These are phyloP conservation scores for Nothopassalora personata DNA, from an alignment of 2,329 filamentous ascomycete genomes.

Conservation along the genomic window DNA sequence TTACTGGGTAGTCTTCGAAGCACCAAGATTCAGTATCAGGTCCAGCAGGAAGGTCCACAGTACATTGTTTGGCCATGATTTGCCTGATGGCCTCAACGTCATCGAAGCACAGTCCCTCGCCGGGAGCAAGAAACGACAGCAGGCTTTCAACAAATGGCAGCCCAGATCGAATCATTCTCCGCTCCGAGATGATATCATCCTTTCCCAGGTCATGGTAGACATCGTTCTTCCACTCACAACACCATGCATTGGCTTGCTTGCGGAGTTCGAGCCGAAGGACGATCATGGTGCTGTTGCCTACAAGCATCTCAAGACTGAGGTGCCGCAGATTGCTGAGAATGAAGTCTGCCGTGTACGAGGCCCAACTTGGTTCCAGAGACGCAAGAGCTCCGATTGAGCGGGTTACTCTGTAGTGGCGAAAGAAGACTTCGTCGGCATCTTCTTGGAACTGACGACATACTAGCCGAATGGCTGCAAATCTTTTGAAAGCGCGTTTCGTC, in stretches of 20 bases:
- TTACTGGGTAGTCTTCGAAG: not conserved
- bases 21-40: not conserved
- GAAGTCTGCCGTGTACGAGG: not conserved
- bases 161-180: not conserved
- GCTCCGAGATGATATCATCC: not conserved
- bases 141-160: not conserved
- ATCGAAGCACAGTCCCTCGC: not conserved
- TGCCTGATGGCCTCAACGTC: not conserved
- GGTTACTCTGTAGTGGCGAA: not conserved
- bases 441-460: not conserved
- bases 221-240: not conserved
- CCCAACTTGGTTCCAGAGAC: not conserved
- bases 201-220: not conserved
- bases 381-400: not conserved
- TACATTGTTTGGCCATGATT: slow-evolving; percentile 1
- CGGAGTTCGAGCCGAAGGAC: not conserved
- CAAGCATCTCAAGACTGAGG: not conserved
- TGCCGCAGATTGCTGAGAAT: not conserved
- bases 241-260: not conserved
- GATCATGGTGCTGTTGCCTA: not conserved
- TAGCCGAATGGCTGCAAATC: not conserved
- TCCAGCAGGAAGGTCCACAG: not conserved
- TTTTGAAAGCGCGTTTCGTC: not conserved
- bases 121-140: not conserved
- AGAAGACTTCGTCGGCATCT: slow-evolving; percentile 1